Conservation (phyloP, 2,329 filamentous ascomycete species). For the Epichloe bromicola region DNA sequence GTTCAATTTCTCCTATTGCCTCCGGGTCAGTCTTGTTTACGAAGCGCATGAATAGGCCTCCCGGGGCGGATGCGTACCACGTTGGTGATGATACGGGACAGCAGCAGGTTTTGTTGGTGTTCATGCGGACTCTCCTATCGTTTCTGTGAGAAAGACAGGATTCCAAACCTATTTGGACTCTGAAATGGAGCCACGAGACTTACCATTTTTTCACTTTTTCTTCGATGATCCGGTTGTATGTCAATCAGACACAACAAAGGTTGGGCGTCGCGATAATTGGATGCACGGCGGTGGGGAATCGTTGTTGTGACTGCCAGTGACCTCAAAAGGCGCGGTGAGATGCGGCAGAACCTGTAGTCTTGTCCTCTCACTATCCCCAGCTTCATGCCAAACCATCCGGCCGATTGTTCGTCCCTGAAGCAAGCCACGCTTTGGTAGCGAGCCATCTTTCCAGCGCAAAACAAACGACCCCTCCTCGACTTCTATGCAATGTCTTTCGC, state of each 20-base stretch:
- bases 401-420: too few species aligned
- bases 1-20: constrained; percentile 79
- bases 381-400: background rate
- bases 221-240: background rate
- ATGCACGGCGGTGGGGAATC: background rate
- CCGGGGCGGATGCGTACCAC: constrained; percentile 52
- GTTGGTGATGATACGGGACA: constrained; percentile 93
- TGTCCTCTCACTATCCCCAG: background rate
- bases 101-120: constrained; percentile 86
- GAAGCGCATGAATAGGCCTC: background rate
- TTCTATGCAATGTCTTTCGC: constrained; percentile 23
- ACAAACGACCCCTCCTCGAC: background rate
- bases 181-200: background rate
- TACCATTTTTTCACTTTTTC: background rate
- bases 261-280: background rate
- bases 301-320: background rate
- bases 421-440: too few species aligned
- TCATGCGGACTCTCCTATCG: constrained; percentile 85
- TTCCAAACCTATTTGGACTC: too few species aligned
- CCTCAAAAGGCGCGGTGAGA: constrained; percentile 17
- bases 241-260: background rate
- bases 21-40: background rate
- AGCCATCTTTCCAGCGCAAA: background rate
- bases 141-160: background rate
- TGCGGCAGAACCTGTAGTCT: constrained; percentile 18